Evolutionary conservation across 169 alveolate genomes (phyloP), one percentile per base, ranked within the genome.

Genomic region (Cryptosporidium meleagridis): DNA sequence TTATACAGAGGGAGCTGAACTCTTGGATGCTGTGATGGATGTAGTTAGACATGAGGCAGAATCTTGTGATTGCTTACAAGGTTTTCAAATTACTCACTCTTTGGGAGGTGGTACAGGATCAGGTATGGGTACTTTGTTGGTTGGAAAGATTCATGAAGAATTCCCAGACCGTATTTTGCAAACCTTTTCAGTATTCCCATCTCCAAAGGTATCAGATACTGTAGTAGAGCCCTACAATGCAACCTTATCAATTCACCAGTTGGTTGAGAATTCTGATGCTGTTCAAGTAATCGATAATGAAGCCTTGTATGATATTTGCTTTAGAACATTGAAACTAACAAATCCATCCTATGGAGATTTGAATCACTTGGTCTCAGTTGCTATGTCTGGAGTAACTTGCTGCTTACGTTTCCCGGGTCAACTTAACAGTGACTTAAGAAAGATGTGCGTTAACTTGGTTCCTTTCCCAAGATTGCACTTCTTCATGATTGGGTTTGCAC

Each of bases 51-150:
- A 97, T 94, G 99, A 98, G 94, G 99, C 99, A 51, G 99, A 98
- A 94, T 98, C 98, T 59, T 97, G 99, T 92, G 99, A 98, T 94
- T 98, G 99, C 94, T 94, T 98, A 62, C 99, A 98, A 94, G 99
- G 99, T 45, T 98, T 98, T 97, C 99, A 98, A 93, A 94, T 98
- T 72, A 95, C 98, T 23, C 99, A 98, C 96, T 97, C 99, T 29
- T 95, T 98, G 85, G 99, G 99, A 69, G 99, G 99, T 73, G 99
- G 99, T 92, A 98, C 99, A 23, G 99, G 99, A 55, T 95, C 98
- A 44, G 99, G 99, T 70, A 97, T 98, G 99, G 99, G 99, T 62
- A 98, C 99, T 37, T 94, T 98, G 71, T 89, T 97, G 92, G 97
- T 97, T 94, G 95, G 99, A 92, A 97, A 97, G 94, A 96, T 98